Base-by-base conservation (phyloP, 495 filamentous ascomycete genomes). In the Penicillium antarcticum region DNA sequence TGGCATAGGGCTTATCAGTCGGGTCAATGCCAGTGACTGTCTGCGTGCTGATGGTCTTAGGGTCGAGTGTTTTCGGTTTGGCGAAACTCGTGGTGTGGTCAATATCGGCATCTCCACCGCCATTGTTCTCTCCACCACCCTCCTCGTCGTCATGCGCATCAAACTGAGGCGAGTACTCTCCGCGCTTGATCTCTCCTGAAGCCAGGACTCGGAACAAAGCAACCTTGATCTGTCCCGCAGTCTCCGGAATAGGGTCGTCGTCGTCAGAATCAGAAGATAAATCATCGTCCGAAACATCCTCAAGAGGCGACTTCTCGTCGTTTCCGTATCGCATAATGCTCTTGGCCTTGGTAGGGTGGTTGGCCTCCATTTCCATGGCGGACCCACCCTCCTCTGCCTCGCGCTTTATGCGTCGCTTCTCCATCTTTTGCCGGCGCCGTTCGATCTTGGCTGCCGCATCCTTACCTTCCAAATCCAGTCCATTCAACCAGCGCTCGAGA, bases 81-180 rank as follows among this genome's bases (percentile, higher is more conserved):
- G 95, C 95, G 69, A 99, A 99, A 63, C 94, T 97, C 19, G 94
- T 97, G 38, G 94, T 97, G 69, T 99, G 94, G 68, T 97, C 95
- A 36, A 97, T 80, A 61, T 97, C 89, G 42, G 77, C 81, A 57
- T 80, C 79, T 36, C 66, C 76, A 17, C 66, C 71, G 16, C 63
- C 66, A 29, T 60, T 65, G 44, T 69, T 68, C 32, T 72, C 72
- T 31, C 73, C 75, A 2, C 63, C 67, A 5, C 76, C 78, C 35
- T 96, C 90, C 57, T 95, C 91, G 48, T 96, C 91, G 52, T 97
- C 92, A 58, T 97, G 88, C 7, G 92, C 95, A 67, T 96, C 92
- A 50, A 97, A 99, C 64, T 97, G 95, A 13, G 94, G 94, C 10
- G 91, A 96, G 66, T 97, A 99, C 64, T 97, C 94, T 14, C 94